phyloP scores from a whole-genome alignment of 2,329 filamentous ascomycete genomes.

The Curvularia eragrostidis region DNA sequence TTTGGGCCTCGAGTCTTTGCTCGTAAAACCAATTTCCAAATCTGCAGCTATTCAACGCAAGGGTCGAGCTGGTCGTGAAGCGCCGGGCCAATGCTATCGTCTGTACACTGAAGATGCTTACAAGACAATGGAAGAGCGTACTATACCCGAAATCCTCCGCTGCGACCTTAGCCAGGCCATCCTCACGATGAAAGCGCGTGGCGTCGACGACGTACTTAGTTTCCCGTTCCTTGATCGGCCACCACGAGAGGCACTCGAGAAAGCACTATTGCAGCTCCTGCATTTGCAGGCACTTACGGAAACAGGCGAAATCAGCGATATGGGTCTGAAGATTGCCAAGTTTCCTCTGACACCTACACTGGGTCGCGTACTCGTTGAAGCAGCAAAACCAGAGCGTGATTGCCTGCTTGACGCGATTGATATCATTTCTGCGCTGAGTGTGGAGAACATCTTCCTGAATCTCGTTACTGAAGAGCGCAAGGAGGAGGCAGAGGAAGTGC shows the following conservation, averaged over 20 bases:
- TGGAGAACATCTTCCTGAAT: slow-evolving; percentile 69
- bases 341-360: slow-evolving; percentile 84
- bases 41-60: slow-evolving; percentile 91
- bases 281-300: slow-evolving; percentile 78
- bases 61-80: slow-evolving; percentile 92
- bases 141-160: slow-evolving; percentile 86
- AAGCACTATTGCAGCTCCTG: slow-evolving; percentile 80
- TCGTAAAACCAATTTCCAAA: slow-evolving; percentile 89
- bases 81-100: slow-evolving; percentile 85
- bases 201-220: slow-evolving; percentile 77
- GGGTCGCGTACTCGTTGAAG: slow-evolving; percentile 82
- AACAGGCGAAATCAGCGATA: slow-evolving; percentile 73
- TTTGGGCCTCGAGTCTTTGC: slow-evolving; percentile 86
- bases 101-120: slow-evolving; percentile 86
- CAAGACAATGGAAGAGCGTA: slow-evolving; percentile 71
- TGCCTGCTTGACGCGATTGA: slow-evolving; percentile 86
- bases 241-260: slow-evolving; percentile 76
- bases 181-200: slow-evolving; percentile 91
- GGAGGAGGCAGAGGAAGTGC: slow-evolving; percentile 63
- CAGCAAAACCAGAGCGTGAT: slow-evolving; percentile 71
- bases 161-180: slow-evolving; percentile 87
- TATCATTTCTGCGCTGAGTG: slow-evolving; percentile 72
- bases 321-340: slow-evolving; percentile 78
- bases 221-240: slow-evolving; percentile 90
- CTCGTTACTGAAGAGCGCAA: slow-evolving; percentile 66